Conservation (phyloP, 2,329 filamentous ascomycete genomes). For the Lojkania enalia region DNA sequence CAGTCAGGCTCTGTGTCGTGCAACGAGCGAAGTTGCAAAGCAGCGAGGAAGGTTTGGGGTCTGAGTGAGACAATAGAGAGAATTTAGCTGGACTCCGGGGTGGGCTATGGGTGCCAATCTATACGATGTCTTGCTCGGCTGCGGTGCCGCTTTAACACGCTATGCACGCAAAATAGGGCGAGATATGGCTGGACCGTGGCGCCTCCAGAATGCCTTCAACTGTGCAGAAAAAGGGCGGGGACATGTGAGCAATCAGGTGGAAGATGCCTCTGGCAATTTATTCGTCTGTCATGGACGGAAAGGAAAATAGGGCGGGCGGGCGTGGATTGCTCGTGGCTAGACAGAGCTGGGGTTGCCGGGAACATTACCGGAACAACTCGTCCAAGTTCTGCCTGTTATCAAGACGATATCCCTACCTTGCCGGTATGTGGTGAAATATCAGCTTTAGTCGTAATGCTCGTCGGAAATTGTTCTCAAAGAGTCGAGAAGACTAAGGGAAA, state of each 20-base stretch:
- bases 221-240: constrained; percentile 9
- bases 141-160: constrained; percentile 11
- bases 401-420: no score
- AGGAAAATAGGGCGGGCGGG: no score
- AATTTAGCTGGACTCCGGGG: not conserved
- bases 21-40: constrained; percentile 3
- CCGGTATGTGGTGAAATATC: no score
- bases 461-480: no score
- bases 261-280: no score
- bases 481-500: no score
- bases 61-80: not conserved
- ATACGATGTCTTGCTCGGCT: not conserved
- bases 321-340: no score
- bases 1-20: not conserved
- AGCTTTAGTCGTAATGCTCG: no score
- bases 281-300: not conserved
- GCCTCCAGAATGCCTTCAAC: not conserved
- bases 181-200: constrained; percentile 6
- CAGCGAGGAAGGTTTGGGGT: constrained; percentile 1
- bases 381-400: no score
- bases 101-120: not conserved
- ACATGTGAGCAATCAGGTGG: no score
- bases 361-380: no score
- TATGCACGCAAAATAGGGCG: constrained; percentile 10
- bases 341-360: no score